Percentiles rank a stretch among this genome's conserved stretches.
Conservation (phyloP, 1,284 basidiomycete species). For the Schizophyllum commune region DNA sequence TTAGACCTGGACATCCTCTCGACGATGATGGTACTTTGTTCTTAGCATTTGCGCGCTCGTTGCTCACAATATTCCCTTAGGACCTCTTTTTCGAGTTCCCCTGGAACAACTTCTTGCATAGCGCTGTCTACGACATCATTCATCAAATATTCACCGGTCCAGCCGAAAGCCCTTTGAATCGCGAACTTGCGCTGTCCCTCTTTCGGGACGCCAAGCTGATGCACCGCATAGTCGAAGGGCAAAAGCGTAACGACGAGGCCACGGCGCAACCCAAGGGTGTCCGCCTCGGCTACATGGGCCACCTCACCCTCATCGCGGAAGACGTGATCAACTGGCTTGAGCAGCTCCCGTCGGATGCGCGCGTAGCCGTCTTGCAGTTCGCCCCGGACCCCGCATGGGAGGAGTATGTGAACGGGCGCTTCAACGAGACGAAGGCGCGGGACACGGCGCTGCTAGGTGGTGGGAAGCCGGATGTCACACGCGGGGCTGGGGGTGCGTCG, state of each 20-base stretch:
- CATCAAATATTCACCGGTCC: slow-evolving; percentile 93
- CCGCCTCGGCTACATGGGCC: slow-evolving; percentile 94
- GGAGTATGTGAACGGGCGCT: slow-evolving; percentile 75
- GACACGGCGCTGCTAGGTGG: slow-evolving; percentile 81
- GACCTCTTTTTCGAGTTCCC: slow-evolving; percentile 94
- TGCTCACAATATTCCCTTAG: too few species aligned
- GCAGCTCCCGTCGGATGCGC: slow-evolving; percentile 79
- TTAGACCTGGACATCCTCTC: slow-evolving; percentile 66
- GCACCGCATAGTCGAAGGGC: slow-evolving; percentile 78
- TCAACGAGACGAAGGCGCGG: slow-evolving; percentile 78
- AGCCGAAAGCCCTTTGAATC: slow-evolving; percentile 69
- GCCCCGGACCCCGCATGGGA: slow-evolving; percentile 83
- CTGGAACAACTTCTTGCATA: slow-evolving; percentile 98
- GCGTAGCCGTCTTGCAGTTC: slow-evolving; percentile 50
- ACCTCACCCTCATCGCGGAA: slow-evolving; percentile 89
- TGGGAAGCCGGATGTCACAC: slow-evolving; percentile 56
- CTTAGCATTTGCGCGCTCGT: too few species aligned
- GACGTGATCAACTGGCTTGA: slow-evolving; percentile 83
- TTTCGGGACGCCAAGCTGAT: slow-evolving; percentile 78
- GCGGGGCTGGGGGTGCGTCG: slow-evolving; percentile 25
- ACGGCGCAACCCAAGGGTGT: slow-evolving; percentile 66
- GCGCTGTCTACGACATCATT: slow-evolving; percentile 92
- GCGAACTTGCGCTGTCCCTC: slow-evolving; percentile 72
- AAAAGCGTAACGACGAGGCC: slow-evolving; percentile 68
- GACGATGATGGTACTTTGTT: slow-evolving; percentile 71